Percentiles rank a stretch among this genome's conserved stretches.
These are phyloP conservation scores for Thermothelomyces thermophilus DNA, from an alignment of 2,329 filamentous ascomycete species.

Conservation along the genomic window DNA sequence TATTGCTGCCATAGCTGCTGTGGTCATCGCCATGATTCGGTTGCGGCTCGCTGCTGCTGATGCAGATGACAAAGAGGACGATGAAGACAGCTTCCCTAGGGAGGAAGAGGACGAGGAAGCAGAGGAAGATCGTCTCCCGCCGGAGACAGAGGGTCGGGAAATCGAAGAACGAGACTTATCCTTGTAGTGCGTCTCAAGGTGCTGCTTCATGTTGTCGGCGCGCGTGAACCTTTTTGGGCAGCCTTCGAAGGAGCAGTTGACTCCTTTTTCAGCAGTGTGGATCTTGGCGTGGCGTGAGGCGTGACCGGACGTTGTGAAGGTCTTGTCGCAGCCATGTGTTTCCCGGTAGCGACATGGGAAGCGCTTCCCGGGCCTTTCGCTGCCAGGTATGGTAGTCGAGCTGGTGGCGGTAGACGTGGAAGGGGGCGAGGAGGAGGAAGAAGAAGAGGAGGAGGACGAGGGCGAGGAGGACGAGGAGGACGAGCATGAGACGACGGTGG, in stretches of 20 bases:
- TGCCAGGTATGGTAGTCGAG: background rate
- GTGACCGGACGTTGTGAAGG: conserved; percentile 77
- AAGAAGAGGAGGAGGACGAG: too few species aligned
- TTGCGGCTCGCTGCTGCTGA: background rate
- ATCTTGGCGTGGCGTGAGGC: conserved; percentile 82
- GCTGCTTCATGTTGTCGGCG: conserved; percentile 84
- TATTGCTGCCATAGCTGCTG: background rate
- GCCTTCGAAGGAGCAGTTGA: conserved; percentile 59
- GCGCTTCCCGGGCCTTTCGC: conserved; percentile 52
- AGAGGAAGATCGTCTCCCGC: background rate
- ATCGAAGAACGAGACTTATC: conserved; percentile 44
- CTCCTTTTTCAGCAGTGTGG: conserved; percentile 73
- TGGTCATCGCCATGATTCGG: background rate
- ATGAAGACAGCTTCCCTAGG: conserved; percentile 24
- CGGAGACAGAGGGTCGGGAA: background rate
- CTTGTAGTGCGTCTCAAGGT: conserved; percentile 69
- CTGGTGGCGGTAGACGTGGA: conserved; percentile 31
- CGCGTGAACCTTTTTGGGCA: conserved; percentile 77
- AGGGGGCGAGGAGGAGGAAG: conserved; percentile 24
- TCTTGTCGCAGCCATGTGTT: conserved; percentile 65
- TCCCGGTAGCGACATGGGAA: conserved; percentile 71
- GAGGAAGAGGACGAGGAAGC: background rate
- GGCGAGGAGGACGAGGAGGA: conserved; percentile 26
- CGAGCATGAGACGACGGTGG: conserved; percentile 22
- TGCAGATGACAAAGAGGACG: background rate